These are phyloP conservation scores for Fraxinus angustifolia DNA, from an alignment of 305 asterid genomes.

Conservation along the genomic window DNA sequence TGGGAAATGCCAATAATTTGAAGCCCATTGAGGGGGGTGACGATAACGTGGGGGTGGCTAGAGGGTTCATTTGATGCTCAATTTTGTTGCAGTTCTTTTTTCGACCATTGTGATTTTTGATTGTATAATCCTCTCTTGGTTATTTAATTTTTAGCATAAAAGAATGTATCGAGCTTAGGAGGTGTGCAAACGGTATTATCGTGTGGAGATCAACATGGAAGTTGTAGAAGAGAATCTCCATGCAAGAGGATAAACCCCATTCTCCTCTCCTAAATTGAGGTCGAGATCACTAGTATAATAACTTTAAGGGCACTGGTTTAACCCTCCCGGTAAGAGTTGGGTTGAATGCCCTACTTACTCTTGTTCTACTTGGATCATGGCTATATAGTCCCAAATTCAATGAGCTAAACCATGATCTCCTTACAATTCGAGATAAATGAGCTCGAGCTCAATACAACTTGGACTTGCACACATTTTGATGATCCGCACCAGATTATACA, in stretches of 20 bases:
- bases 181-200: background rate
- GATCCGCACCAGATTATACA: background rate
- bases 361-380: background rate
- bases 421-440: background rate
- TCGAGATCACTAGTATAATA: background rate
- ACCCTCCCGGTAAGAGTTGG: background rate
- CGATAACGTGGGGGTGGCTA: background rate
- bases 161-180: background rate
- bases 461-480: background rate
- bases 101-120: background rate
- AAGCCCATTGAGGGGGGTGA: background rate
- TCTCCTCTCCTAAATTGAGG: background rate
- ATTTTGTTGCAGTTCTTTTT: background rate
- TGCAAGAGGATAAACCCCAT: background rate
- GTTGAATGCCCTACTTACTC: background rate
- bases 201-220: background rate
- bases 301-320: background rate
- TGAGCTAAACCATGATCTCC: background rate
- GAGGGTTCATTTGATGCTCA: background rate
- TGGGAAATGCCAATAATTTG: background rate
- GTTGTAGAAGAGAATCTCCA: background rate
- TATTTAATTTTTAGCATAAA: background rate
- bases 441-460: background rate
- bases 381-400: background rate
- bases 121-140: background rate